Conservation (phyloP, 495 filamentous ascomycete genomes). For the Neurospora sp. region DNA sequence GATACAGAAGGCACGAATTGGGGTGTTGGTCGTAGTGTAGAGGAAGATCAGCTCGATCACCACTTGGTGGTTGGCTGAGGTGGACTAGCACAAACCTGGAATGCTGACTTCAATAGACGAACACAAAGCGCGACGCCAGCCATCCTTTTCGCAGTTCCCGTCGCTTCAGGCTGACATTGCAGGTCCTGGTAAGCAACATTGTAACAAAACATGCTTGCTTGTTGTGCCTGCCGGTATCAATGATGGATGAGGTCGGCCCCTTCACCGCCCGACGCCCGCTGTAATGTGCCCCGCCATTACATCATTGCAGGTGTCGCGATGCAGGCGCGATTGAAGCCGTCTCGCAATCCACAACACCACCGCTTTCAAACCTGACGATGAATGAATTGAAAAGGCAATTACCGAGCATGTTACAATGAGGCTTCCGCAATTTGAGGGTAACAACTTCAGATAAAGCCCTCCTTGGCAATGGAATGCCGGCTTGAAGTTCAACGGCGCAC, state of each 20-base stretch:
- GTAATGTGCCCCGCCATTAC: conserved; percentile 9
- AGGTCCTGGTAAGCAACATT: not conserved
- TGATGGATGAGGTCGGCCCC: not conserved
- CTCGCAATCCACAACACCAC: not conserved
- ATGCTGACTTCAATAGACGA: not conserved
- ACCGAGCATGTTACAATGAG: too few relatives aligned
- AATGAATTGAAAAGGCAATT: not conserved
- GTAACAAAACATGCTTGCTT: not conserved
- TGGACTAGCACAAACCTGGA: not conserved
- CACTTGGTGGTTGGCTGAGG: not conserved
- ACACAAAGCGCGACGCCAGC: not conserved
- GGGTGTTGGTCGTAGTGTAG: not conserved
- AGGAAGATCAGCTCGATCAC: not conserved
- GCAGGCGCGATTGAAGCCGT: not conserved
- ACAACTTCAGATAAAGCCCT: not conserved
- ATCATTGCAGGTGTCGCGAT: conserved; percentile 4
- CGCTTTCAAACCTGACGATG: not conserved
- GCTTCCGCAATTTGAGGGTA: too few relatives aligned
- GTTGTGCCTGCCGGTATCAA: not conserved
- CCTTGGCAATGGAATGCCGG: not conserved
- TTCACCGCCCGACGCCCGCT: not conserved
- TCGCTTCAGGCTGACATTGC: not conserved
- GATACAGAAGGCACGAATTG: not conserved
- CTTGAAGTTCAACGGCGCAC: not conserved
- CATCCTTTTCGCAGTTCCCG: not conserved